phyloP scores from a whole-genome alignment of 768 basidiomycete species.

The Lactarius trivialis region DNA sequence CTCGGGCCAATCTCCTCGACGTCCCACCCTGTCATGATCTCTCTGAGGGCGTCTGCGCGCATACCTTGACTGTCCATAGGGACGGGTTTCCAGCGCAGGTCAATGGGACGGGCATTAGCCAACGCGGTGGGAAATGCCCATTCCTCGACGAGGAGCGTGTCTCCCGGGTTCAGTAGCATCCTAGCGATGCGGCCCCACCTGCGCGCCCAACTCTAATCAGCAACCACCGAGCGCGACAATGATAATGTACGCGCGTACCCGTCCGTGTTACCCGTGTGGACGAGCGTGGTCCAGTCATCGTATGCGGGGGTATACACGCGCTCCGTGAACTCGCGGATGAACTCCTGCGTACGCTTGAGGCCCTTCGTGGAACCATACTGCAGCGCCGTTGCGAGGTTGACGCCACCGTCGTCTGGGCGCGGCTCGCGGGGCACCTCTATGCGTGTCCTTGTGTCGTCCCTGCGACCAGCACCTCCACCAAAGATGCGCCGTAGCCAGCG shows the following conservation, averaged over 20 bases:
- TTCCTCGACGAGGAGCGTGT: constrained; percentile 52
- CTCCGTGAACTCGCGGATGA: constrained; percentile 51
- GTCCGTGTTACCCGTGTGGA: constrained; percentile 68
- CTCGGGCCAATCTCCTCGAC: constrained; percentile 25
- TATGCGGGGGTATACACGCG: constrained; percentile 56
- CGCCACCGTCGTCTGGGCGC: constrained; percentile 33
- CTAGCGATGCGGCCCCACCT: constrained; percentile 50
- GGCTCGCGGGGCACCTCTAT: constrained; percentile 61
- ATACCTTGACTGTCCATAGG: constrained; percentile 70
- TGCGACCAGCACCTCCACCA: constrained; percentile 5
- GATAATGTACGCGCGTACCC: constrained; percentile 30
- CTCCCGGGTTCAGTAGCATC: constrained; percentile 62
- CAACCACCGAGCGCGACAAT: not conserved
- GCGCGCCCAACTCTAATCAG: not conserved
- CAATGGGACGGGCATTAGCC: constrained; percentile 31
- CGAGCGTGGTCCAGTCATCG: constrained; percentile 48
- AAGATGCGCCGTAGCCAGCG: no score
- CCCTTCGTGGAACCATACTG: constrained; percentile 61
- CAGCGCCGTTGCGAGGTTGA: constrained; percentile 58
- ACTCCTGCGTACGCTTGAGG: constrained; percentile 46
- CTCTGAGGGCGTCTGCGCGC: constrained; percentile 52
- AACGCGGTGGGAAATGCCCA: constrained; percentile 71
- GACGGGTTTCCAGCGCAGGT: constrained; percentile 46
- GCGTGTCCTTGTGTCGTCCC: constrained; percentile 38
- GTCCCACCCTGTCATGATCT: constrained; percentile 62